These are phyloP conservation scores for Purshia tridentata DNA, from an alignment of 306 rosid species.

Conservation along the genomic window DNA sequence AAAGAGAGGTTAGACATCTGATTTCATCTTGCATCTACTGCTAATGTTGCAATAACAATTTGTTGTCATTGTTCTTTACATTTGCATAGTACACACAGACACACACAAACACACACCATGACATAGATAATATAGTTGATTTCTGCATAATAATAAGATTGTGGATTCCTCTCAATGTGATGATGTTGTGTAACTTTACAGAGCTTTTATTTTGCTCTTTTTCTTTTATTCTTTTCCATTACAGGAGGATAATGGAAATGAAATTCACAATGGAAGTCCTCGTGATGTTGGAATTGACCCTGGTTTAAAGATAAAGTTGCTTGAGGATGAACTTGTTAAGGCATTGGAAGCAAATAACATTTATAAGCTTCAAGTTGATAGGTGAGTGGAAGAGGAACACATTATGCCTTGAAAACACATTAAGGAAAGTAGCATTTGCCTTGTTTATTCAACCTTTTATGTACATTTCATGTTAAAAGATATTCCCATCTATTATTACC, in stretches of 20 bases:
- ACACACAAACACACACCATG: neutral
- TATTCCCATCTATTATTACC: neutral
- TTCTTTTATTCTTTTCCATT: slow-evolving; percentile 11
- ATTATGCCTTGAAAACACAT: slow-evolving; percentile 18
- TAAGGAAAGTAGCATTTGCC: neutral
- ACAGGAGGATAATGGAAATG: slow-evolving; percentile 60
- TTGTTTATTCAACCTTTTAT: neutral
- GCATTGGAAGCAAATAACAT: slow-evolving; percentile 55
- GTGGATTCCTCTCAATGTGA: slow-evolving; percentile 7
- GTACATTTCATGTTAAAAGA: neutral
- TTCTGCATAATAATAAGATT: slow-evolving; percentile 16
- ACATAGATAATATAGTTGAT: neutral
- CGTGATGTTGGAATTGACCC: slow-evolving; percentile 45
- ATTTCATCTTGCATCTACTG: slow-evolving; percentile 22
- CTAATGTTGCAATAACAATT: slow-evolving; percentile 13
- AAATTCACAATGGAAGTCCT: slow-evolving; percentile 51
- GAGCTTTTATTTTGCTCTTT: slow-evolving; percentile 25
- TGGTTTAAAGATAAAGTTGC: slow-evolving; percentile 52
- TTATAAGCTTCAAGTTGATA: slow-evolving; percentile 58
- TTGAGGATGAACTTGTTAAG: slow-evolving; percentile 58
- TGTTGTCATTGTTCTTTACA: slow-evolving; percentile 4
- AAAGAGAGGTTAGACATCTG: slow-evolving; percentile 55
- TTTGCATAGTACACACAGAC: neutral
- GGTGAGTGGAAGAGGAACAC: slow-evolving; percentile 41
- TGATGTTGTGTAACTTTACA: slow-evolving; percentile 14